Base-by-base conservation (phyloP, 2,329 filamentous ascomycete genomes). In the Diaporthe longicolla region DNA sequence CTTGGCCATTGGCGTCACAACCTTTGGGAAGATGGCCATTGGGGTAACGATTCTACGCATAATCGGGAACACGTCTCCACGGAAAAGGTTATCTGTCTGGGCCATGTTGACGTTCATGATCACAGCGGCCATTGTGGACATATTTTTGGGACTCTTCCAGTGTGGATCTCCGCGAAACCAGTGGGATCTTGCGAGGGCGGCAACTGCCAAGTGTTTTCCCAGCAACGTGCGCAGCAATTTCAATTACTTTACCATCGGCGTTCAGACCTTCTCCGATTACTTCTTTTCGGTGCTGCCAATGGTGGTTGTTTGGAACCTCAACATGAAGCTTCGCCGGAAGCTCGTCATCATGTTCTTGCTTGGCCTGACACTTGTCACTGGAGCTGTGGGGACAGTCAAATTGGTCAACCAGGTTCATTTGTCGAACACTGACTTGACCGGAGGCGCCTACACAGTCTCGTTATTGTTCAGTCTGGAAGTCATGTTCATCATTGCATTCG, bases 401-500 rank as follows among this genome's bases (percentile, higher is more conserved):
- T 21, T 37, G 29, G 26, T 21, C 29, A 35, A 7, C 4, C 26
- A 35, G 15, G 5, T 37, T 24, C 29, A 59, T 7, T 11, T 59
- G 17, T 32, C 35, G 17, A 9, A 17, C 29, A 17, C 55, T 59
- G 55, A 59, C 55, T 21, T 59, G 17, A 59, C 55, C 11, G 29
- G 55, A 7, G 15, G 35, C 11, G 21, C 37, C 19, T 32, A 29
- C 55, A 10, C 19, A n/a, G 32, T 37, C 17, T 8, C 29, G 10
- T 9, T 59, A 21, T 37, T 32, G 3, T 35, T 21, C 35, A 37
- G 29, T 19, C 21, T 59, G 21, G 55, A 59, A 59, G 29, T 17
- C 55, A 59, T 59, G 29, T 59, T 37, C 55, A 37, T 59, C 29
- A 59, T 59, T 32, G 26, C 37, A 32, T 59, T 59, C 26, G 55